Conservation (phyloP, 2,329 filamentous ascomycete species). For the Ambrosiella xylebori region DNA sequence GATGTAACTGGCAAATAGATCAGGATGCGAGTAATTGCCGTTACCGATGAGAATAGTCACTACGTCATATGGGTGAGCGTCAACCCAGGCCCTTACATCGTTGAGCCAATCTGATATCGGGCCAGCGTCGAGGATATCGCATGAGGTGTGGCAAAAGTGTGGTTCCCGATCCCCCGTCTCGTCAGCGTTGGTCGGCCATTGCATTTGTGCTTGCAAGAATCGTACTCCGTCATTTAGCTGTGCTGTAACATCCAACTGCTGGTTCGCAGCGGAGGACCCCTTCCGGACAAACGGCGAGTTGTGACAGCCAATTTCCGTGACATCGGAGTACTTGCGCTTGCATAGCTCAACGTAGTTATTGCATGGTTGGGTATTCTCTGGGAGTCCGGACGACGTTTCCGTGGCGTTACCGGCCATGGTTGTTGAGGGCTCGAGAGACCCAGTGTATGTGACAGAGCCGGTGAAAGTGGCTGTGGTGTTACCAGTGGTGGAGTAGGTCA, state of each 20-base stretch:
- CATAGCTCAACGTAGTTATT: conserved; percentile 69
- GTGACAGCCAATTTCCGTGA: conserved; percentile 61
- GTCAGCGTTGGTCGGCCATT: conserved; percentile 31
- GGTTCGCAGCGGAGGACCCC: conserved; percentile 62
- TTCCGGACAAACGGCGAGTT: conserved; percentile 61
- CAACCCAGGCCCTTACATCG: conserved; percentile 55
- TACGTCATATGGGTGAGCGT: conserved; percentile 64
- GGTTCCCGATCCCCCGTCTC: conserved; percentile 28
- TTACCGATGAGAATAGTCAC: conserved; percentile 78
- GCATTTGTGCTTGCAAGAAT: conserved; percentile 46
- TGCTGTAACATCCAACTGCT: conserved; percentile 45
- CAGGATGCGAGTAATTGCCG: conserved; percentile 49
- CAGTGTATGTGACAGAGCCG: conserved; percentile 26
- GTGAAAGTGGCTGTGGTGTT: conserved; percentile 16
- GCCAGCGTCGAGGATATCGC: conserved; percentile 65
- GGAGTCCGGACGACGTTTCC: conserved; percentile 25
- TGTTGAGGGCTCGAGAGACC: conserved; percentile 23
- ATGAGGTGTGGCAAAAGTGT: conserved; percentile 75
- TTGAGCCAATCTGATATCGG: conserved; percentile 58
- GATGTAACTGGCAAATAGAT: conserved; percentile 51
- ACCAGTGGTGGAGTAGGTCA: conserved; percentile 20
- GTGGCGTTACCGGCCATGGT: conserved; percentile 24
- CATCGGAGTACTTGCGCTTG: conserved; percentile 58
- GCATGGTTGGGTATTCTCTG: conserved; percentile 61
- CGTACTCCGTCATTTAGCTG: conserved; percentile 66